Percentiles rank a stretch among this genome's conserved stretches.
Conservation (phyloP, 2,329 filamentous ascomycete species). For the Penicillium sp. region DNA sequence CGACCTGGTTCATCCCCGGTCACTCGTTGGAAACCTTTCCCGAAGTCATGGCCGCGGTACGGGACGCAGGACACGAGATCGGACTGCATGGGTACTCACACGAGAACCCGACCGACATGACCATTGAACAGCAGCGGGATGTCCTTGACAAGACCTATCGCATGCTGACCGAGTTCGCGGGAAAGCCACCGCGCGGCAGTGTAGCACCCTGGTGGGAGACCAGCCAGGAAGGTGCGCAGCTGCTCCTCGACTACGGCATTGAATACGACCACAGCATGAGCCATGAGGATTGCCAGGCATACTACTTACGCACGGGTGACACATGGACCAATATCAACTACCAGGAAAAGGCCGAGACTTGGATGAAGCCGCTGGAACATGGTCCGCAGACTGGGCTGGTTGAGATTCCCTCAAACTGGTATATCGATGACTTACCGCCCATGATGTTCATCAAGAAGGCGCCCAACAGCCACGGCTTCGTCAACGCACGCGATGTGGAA, state of each 20-base stretch:
- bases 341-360: slow-evolving; percentile 36
- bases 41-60: slow-evolving; percentile 58
- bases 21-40: slow-evolving; percentile 63
- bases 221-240: slow-evolving; percentile 57
- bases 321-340: slow-evolving; percentile 45
- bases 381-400: slow-evolving; percentile 39
- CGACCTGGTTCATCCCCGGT: slow-evolving; percentile 62
- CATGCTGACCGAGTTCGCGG: slow-evolving; percentile 69
- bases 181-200: slow-evolving; percentile 67
- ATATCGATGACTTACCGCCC: slow-evolving; percentile 43
- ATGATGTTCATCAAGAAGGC: slow-evolving; percentile 46
- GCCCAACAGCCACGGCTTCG: slow-evolving; percentile 54
- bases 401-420: slow-evolving; percentile 45
- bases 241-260: slow-evolving; percentile 42
- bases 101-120: slow-evolving; percentile 70
- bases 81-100: slow-evolving; percentile 70
- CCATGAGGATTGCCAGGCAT: slow-evolving; percentile 44
- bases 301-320: slow-evolving; percentile 43
- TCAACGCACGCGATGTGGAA: slow-evolving; percentile 55
- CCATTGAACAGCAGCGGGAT: slow-evolving; percentile 67
- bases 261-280: slow-evolving; percentile 46
- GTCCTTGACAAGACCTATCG: slow-evolving; percentile 72
- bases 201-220: slow-evolving; percentile 76
- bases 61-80: slow-evolving; percentile 61
- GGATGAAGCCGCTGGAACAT: slow-evolving; percentile 50